Conservation (phyloP, 2,329 filamentous ascomycete species). For the Pseudocercospora cruenta region DNA sequence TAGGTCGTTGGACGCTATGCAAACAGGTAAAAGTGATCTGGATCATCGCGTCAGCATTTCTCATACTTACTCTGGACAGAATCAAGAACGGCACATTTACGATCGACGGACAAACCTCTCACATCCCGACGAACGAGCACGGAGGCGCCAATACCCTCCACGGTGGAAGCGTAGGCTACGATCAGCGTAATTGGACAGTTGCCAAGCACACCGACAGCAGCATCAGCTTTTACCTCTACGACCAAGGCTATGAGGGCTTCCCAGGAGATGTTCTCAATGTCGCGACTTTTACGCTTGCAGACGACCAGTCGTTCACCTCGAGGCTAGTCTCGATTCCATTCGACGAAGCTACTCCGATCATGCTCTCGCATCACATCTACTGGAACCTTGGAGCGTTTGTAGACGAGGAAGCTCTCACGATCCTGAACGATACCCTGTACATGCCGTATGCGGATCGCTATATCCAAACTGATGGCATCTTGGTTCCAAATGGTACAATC, state of each 20-base stretch:
- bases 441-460: constrained; percentile 63
- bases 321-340: constrained; percentile 72
- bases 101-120: constrained; percentile 51
- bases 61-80: too few species aligned
- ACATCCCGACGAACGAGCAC: constrained; percentile 57
- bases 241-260: constrained; percentile 74
- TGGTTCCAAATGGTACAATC: constrained; percentile 44
- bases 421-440: constrained; percentile 72
- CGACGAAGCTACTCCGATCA: constrained; percentile 78
- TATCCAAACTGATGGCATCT: constrained; percentile 36
- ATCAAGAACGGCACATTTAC: constrained; percentile 61
- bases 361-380: constrained; percentile 76
- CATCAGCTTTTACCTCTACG: constrained; percentile 76
- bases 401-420: constrained; percentile 68
- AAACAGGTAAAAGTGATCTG: constrained; percentile 48
- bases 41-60: too few species aligned
- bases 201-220: constrained; percentile 67
- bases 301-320: constrained; percentile 68
- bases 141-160: constrained; percentile 57
- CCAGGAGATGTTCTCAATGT: constrained; percentile 75
- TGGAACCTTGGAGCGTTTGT: constrained; percentile 83
- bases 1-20: constrained; percentile 55
- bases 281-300: constrained; percentile 71
- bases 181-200: constrained; percentile 73
- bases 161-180: constrained; percentile 58